These are phyloP conservation scores for Kwoniella bestiolae DNA, from an alignment of 768 basidiomycete species.

Conservation along the genomic window DNA sequence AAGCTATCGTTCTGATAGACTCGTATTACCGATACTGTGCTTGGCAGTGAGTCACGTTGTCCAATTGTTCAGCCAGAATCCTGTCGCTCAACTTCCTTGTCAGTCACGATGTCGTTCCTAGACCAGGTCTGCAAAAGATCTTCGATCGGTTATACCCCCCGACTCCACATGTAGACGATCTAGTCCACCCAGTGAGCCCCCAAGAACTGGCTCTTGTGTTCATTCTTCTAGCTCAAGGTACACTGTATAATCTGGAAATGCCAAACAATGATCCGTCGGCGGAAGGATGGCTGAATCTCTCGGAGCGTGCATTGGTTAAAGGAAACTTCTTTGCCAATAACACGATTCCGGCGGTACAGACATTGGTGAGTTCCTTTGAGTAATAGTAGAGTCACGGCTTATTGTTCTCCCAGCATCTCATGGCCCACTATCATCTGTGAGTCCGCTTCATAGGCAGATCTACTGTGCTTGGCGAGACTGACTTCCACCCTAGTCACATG, in stretches of 20 bases:
- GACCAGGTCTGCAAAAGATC: neutral
- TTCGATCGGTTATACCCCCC: conserved; percentile 5
- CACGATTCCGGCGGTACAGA: conserved; percentile 30
- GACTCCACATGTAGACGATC: neutral
- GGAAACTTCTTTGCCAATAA: conserved; percentile 27
- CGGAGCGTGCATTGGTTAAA: conserved; percentile 19
- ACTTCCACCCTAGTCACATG: conserved; percentile 13
- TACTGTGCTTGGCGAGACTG: no score
- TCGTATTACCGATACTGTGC: conserved; percentile 30
- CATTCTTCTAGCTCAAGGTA: conserved; percentile 26
- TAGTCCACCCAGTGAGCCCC: neutral
- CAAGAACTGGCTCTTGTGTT: conserved; percentile 27
- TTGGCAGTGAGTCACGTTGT: conserved; percentile 25
- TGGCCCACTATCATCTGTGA: conserved; percentile 4
- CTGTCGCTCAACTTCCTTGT: neutral
- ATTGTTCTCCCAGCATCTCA: no score
- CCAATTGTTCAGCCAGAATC: no score
- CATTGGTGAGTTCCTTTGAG: conserved; percentile 21
- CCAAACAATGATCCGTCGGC: conserved; percentile 15
- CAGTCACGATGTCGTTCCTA: conserved; percentile 17
- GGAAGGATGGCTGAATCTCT: conserved; percentile 5
- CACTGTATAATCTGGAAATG: conserved; percentile 27
- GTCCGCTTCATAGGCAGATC: neutral
- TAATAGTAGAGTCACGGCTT: no score
- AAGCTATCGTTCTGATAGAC: conserved; percentile 22